Base-by-base conservation (phyloP, 805 yeast genomes). In the Clavispora vitiphila region DNA sequence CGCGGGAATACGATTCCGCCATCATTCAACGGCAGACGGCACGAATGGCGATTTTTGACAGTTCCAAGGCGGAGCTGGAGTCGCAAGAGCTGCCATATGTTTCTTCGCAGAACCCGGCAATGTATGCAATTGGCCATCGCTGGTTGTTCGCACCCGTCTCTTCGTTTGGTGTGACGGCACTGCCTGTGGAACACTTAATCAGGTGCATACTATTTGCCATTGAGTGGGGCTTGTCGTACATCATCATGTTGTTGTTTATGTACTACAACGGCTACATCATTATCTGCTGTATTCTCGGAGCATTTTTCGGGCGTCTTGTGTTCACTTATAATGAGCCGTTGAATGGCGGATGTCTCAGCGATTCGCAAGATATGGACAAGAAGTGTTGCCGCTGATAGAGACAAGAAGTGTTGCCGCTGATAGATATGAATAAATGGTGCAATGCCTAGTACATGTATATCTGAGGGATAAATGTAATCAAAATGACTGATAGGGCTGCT, bases 221-320 rank as follows among this genome's bases (percentile, higher is more conserved):
- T 21, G 81, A 81, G 56, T 79, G 83, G 78, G 82, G 82, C 3
- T 69, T 76, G 12, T 75, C 81, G 3, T 82, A 81, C 58, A 58
- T 82, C 38, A 75, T 82, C 54, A 83, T 81, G 85, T 70, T 83
- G 65, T 62, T 83, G 51, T 81, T 81, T 66, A 82, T 83, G 88
- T 81, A 81, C 66, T 82, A 78, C 65, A 82, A 81, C 53, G 87
- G 87, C 12, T 81, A 80, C 55, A 69, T 81, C 29, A 75, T 80
- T 44, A 77, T 82, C 43, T 72, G 80, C 9, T 80, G 83, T 60
- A 69, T 80, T 38, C 57, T 81, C 26, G 86, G 86, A 7, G 83
- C 82, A 2, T 60, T 79, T 22, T 54, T 80, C 40, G 86, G 86
- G 1, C 74, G 75, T 56, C 54, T 80, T 25, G 41, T 80, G 21